Evolutionary conservation across 2,329 filamentous ascomycete species (phyloP).

Genomic region (Diplodia scrobiculata): DNA sequence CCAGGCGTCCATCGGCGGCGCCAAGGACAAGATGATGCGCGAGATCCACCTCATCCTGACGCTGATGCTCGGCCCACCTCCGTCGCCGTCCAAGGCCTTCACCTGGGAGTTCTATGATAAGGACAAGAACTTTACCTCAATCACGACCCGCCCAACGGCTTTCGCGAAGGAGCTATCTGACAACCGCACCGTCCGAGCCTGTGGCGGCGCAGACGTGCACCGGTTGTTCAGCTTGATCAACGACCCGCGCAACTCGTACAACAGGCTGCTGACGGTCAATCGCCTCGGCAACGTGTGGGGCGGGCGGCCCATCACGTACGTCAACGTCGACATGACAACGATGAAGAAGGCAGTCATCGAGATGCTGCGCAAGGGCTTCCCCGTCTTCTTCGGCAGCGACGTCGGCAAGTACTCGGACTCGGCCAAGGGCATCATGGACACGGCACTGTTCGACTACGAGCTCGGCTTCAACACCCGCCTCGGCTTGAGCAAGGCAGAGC

Average conservation of each 20-base stretch:
- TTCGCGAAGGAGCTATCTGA: conserved; percentile 71
- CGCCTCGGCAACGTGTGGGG: conserved; percentile 80
- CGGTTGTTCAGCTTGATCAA: conserved; percentile 79
- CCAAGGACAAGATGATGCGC: conserved; percentile 74
- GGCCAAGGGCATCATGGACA: conserved; percentile 74
- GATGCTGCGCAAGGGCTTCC: conserved; percentile 76
- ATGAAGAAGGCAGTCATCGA: conserved; percentile 74
- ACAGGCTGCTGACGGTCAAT: conserved; percentile 72
- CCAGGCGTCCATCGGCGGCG: conserved; percentile 45
- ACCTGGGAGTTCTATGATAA: conserved; percentile 78
- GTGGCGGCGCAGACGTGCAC: conserved; percentile 62
- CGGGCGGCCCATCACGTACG: conserved; percentile 73
- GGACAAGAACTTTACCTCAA: conserved; percentile 62
- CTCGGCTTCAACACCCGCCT: conserved; percentile 79
- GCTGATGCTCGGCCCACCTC: conserved; percentile 77
- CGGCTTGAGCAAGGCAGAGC: conserved; percentile 73
- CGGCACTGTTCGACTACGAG: conserved; percentile 73
- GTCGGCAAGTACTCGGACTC: conserved; percentile 79
- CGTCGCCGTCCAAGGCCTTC: conserved; percentile 68
- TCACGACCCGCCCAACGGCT: conserved; percentile 66
- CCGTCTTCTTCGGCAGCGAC: conserved; percentile 87
- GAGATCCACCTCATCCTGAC: conserved; percentile 82
- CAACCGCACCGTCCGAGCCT: conserved; percentile 59
- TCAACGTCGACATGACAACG: conserved; percentile 74
- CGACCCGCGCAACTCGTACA: conserved; percentile 76